These are phyloP conservation scores for Moelleriella libera DNA, from an alignment of 2,329 filamentous ascomycete genomes.

Conservation along the genomic window DNA sequence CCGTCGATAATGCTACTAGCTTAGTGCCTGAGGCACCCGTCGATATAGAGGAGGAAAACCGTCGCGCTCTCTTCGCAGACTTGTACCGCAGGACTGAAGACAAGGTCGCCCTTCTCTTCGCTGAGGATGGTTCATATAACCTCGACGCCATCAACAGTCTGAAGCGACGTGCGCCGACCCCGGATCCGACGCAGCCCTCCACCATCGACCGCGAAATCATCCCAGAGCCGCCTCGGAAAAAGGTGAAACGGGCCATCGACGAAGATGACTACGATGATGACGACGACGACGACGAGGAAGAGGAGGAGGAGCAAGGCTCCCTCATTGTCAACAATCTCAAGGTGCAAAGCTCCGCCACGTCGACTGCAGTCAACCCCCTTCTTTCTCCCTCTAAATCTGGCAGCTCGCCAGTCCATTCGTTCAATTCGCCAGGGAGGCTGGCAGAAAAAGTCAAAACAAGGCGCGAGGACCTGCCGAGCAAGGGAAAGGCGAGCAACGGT, in stretches of 20 bases:
- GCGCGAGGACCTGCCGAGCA: constrained; percentile 31
- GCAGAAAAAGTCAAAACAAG: constrained; percentile 35
- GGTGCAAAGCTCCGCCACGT: constrained; percentile 34
- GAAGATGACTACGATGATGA: constrained; percentile 82
- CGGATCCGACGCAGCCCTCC: constrained; percentile 33
- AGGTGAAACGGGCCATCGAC: constrained; percentile 63
- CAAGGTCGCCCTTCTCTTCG: constrained; percentile 64
- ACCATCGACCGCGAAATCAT: constrained; percentile 45
- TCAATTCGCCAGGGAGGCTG: constrained; percentile 45
- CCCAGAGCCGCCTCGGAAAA: constrained; percentile 53
- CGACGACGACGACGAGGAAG: constrained; percentile 56
- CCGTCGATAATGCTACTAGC: constrained; percentile 31
- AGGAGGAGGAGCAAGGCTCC: constrained; percentile 61
- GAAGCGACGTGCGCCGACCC: constrained; percentile 24
- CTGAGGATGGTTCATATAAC: constrained; percentile 39
- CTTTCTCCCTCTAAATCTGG: constrained; percentile 58
- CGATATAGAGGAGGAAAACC: constrained; percentile 53
- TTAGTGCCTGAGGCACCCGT: constrained; percentile 47
- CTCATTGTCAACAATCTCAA: constrained; percentile 31
- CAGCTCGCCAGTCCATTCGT: constrained; percentile 50
- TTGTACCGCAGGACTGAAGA: constrained; percentile 66
- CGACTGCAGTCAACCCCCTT: constrained; percentile 40
- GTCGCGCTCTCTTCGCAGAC: constrained; percentile 61
- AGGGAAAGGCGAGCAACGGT: constrained; percentile 44
- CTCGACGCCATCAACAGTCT: constrained; percentile 38